Evolutionary conservation across 176 grass and related monocot genomes (phyloP).

Genomic region (Neostapfia colusana): DNA sequence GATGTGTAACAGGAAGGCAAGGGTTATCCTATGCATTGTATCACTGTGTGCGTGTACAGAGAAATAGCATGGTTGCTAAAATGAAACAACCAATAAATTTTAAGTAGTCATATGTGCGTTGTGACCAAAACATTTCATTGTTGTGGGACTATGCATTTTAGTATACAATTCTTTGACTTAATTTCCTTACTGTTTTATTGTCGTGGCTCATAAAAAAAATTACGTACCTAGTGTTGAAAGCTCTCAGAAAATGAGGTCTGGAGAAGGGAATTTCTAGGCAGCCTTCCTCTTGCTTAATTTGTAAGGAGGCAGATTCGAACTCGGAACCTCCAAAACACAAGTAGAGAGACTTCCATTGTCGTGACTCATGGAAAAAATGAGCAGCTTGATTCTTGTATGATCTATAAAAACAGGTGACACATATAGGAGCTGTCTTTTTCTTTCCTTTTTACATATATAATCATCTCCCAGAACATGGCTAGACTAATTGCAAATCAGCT

Average conservation of each 20-base stretch:
- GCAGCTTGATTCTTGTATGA: neutral
- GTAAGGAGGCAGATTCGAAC: too few relatives aligned
- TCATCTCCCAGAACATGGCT: neutral
- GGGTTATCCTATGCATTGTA: neutral
- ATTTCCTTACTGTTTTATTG: too few relatives aligned
- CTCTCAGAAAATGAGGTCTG: too few relatives aligned
- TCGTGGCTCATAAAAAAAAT: too few relatives aligned
- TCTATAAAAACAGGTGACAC: neutral
- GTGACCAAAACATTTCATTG: neutral
- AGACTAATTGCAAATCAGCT: neutral
- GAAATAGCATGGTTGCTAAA: neutral
- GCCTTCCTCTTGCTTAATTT: too few relatives aligned
- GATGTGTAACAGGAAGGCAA: neutral
- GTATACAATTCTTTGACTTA: too few relatives aligned
- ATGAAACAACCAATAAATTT: neutral
- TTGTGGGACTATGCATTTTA: neutral
- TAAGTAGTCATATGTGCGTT: neutral
- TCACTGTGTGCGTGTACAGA: neutral
- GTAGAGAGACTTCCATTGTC: too few relatives aligned
- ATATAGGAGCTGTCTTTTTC: neutral
- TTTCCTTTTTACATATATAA: neutral
- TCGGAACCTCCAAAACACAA: too few relatives aligned
- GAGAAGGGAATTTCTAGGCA: too few relatives aligned
- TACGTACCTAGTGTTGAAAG: too few relatives aligned
- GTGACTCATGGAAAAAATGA: too few relatives aligned